phyloP scores from a whole-genome alignment of 78 protist species.

The slime mould (Dictyostelium discoideum) region DNA sequence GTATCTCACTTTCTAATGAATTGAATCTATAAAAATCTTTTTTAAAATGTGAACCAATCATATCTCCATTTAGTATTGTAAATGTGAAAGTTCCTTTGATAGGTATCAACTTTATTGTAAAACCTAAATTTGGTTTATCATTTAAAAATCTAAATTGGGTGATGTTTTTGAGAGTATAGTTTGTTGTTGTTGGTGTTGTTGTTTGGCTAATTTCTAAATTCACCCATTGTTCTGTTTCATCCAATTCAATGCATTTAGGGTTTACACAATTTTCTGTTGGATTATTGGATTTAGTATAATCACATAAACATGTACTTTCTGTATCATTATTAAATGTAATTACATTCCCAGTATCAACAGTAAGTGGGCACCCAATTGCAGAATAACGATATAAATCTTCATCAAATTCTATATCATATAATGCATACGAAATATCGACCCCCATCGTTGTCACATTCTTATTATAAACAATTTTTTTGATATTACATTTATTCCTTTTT shows the following conservation, averaged over 20 bases:
- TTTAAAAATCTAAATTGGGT: background rate
- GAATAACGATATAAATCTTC: background rate
- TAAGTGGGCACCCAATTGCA: background rate
- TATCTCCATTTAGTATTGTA: too few species aligned
- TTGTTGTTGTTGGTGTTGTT: background rate
- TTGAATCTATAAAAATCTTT: background rate
- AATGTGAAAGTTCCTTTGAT: background rate
- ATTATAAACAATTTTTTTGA: background rate
- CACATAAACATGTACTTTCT: background rate
- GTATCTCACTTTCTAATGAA: background rate
- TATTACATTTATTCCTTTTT: background rate
- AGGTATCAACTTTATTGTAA: background rate
- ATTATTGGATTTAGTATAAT: background rate
- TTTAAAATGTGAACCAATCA: background rate
- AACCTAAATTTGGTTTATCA: background rate
- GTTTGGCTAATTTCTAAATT: background rate
- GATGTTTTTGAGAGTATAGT: background rate
- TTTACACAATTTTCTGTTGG: background rate
- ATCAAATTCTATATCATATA: constrained; percentile 33
- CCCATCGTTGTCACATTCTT: constrained; percentile 2
- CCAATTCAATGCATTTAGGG: background rate
- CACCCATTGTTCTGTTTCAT: background rate
- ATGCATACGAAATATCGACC: constrained; percentile 26
- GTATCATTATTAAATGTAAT: background rate
- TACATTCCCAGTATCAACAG: background rate